Evolutionary conservation across 2,329 filamentous ascomycete genomes (phyloP), one percentile per base, ranked within the genome.

Genomic region (Zasmidium angulare): DNA sequence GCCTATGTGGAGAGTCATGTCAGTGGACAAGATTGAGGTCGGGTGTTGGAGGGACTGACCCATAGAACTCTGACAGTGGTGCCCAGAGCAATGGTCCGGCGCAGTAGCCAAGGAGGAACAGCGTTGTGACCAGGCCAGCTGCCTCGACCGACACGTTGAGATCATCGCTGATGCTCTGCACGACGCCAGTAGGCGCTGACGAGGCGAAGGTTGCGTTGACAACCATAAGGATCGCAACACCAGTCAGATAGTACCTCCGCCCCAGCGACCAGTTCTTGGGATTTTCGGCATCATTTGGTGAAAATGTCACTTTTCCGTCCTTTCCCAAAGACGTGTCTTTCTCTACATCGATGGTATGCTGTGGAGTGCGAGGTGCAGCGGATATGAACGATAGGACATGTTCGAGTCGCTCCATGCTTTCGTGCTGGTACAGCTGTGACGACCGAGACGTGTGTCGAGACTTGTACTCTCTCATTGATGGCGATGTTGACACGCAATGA

Each of bases 21-120:
- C 26, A 29, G 26, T 6, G 11, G 26, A 4, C 26, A 4, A 29
- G 11, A 29, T 29, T 6, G 4, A 29, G 26, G 11, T 29, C 4
- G 26, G 26, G 11, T 29, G 26, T 29, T 29, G 11, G n/a, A n/a
- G n/a, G n/a, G n/a, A 29, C 26, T 14, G 86, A 79, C 9, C 87
- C 86, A 59, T 82, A 83, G 60, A 88, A 85, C 69, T 90, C 87
- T 47, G 83, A 87, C 1, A 89, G 69, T 0, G 88, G 88, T 0
- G 86, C 87, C 78, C 86, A 88, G 17, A 88, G 72, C 10, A 88
- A 72, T 0, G 85, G 84, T 0, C 85, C 85, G 1, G 81, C 78
- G 19, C 87, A 82, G 68, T 88, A 89, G 14, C 68, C 70, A 1
- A 73, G 65, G 20, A 73, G 52, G 54, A 73, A 73, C 1, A 72